These are phyloP conservation scores for Durusdinium trenchii DNA, from an alignment of 73 alveolate species.

Conservation along the genomic window DNA sequence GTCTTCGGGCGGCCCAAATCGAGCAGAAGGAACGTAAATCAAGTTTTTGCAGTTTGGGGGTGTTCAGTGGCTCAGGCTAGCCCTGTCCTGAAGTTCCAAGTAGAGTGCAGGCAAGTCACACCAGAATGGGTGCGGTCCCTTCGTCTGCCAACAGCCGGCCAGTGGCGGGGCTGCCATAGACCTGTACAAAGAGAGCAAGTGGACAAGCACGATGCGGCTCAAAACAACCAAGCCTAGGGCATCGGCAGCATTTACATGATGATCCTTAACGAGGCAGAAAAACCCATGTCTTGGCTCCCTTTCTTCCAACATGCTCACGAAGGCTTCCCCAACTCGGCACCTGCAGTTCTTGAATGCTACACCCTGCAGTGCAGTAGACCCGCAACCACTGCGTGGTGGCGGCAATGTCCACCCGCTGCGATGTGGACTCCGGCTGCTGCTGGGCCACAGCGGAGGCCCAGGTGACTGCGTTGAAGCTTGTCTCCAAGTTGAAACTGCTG, in stretches of 20 bases:
- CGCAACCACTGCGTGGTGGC: constrained; percentile 49
- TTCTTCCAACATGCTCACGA: not conserved
- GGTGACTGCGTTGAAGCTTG: not conserved
- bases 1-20: no score
- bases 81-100: not conserved
- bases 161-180: not conserved
- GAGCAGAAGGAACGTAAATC: not conserved
- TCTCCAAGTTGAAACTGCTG: constrained; percentile 31
- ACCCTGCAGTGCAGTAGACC: constrained; percentile 31
- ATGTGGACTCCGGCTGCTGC: not conserved
- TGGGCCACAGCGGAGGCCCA: not conserved
- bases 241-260: not conserved
- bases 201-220: not conserved
- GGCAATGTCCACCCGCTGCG: not conserved
- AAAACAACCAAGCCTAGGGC: not conserved
- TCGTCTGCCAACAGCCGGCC: not conserved
- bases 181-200: not conserved
- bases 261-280: no score
- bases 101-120: not conserved
- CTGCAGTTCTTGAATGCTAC: constrained; percentile 63
- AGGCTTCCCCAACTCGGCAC: not conserved
- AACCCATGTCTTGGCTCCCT: not conserved
- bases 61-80: not conserved
- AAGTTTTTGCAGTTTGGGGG: no score
- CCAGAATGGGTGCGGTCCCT: not conserved